These are phyloP conservation scores for Kingdonia uniflora DNA, from an alignment of 164 flowering plant species.

Conservation along the genomic window DNA sequence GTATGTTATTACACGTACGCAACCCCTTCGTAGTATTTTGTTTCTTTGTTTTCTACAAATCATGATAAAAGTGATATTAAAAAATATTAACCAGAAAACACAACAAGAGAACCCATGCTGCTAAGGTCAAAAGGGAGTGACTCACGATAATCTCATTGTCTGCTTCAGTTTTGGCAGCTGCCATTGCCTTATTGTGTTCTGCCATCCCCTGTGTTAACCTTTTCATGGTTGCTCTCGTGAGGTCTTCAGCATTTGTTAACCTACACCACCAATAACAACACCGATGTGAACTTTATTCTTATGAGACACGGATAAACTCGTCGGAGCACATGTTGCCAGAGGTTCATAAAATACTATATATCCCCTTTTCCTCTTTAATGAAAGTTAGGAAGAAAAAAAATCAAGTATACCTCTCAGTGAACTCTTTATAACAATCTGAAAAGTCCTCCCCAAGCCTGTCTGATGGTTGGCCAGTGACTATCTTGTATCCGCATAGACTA, in stretches of 20 bases:
- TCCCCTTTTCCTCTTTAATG: neutral
- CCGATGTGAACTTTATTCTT: constrained; percentile 2
- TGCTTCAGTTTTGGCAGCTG: constrained; percentile 77
- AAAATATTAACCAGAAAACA: neutral
- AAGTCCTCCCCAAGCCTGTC: constrained; percentile 99
- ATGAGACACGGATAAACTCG: too few species aligned
- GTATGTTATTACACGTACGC: constrained; percentile 84
- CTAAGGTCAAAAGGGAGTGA: constrained; percentile 5
- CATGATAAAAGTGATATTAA: constrained; percentile 4
- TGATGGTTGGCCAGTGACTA: constrained; percentile 98
- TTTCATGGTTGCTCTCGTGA: constrained; percentile 66
- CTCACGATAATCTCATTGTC: constrained; percentile 67
- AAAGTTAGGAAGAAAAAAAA: neutral
- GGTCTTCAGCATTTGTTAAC: constrained; percentile 71
- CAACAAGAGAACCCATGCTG: neutral
- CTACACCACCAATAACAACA: constrained; percentile 24
- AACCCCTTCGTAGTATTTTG: constrained; percentile 75
- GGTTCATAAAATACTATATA: too few species aligned
- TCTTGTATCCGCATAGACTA: constrained; percentile 91
- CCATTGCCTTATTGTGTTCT: constrained; percentile 75
- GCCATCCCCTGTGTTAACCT: constrained; percentile 87
- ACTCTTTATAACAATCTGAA: constrained; percentile 70
- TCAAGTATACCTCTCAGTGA: constrained; percentile 63
- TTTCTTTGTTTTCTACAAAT: constrained; percentile 61
- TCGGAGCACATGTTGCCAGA: too few species aligned